A percentile compares a stretch with the other conserved stretches of the same genome.
These are phyloP conservation scores for Eimeria acervulina DNA, from an alignment of 169 alveolate species.

Conservation along the genomic window DNA sequence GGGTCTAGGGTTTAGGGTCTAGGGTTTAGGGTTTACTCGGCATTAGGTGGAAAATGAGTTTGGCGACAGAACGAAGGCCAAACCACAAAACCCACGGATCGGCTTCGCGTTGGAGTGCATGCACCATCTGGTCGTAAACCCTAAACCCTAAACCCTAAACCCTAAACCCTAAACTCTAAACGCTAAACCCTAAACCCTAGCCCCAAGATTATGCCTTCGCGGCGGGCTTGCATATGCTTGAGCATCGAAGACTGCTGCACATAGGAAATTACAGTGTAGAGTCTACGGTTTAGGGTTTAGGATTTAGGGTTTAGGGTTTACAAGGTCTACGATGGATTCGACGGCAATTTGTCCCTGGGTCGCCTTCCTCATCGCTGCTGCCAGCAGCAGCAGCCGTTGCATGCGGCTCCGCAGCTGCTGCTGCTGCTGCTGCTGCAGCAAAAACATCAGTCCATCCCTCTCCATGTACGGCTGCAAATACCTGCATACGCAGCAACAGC, in stretches of 20 bases:
- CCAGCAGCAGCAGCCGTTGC: constrained; percentile 59
- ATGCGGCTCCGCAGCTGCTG: constrained; percentile 52
- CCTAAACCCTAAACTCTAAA: constrained; percentile 69
- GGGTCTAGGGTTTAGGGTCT: no score
- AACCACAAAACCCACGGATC: constrained; percentile 62
- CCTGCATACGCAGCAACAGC: constrained; percentile 61
- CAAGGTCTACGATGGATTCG: constrained; percentile 25
- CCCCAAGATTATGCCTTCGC: background rate
- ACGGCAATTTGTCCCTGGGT: constrained; percentile 27
- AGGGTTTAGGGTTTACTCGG: no score
- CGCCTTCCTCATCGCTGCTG: constrained; percentile 39
- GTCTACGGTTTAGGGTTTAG: constrained; percentile 28
- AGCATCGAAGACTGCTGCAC: background rate
- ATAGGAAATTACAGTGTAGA: background rate
- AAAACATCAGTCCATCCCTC: background rate
- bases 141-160: constrained; percentile 75
- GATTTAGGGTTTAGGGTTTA: constrained; percentile 38
- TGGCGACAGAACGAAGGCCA: constrained; percentile 32
- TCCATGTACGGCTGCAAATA: constrained; percentile 53
- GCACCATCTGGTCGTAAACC: constrained; percentile 27
- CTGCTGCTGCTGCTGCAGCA: constrained; percentile 58
- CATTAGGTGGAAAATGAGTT: constrained; percentile 26
- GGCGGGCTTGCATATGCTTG: background rate
- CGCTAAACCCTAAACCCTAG: constrained; percentile 17
- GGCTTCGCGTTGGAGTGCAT: constrained; percentile 44